Base-by-base conservation (phyloP, 768 basidiomycete species). In the Tephrocybe rancida region DNA sequence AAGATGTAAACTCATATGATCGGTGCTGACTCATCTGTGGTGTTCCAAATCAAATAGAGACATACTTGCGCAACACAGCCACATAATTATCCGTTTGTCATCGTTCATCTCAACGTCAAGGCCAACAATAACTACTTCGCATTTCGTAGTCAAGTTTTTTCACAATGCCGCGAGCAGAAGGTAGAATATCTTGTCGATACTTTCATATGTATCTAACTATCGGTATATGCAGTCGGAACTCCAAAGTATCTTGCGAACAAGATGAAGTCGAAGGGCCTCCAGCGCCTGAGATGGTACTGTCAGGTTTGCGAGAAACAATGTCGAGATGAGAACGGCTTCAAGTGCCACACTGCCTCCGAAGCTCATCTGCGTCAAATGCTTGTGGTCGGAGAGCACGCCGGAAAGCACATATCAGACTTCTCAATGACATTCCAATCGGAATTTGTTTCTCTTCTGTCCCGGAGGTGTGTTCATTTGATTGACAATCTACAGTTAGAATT, bases 241-340 rank as follows among this genome's bases (percentile, higher is more conserved):
- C 90, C 92, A 22, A 94, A 94, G 72, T 89, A 82, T 71, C 73
- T 95, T 56, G 93, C 92, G 19, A 98, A 98, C 71, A 90, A 92
- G 72, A 95, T 96, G 90, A 98, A 98, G 75, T 89, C 94, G 53
- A 98, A 98, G 67, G 96, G 95, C 62, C 78, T 96, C 44, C 96
- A 97, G 71, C 86, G 94, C 64, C 83, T 98, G 58, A 83, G 95
- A 57, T 98, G 95, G 96, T 99, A 92, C 73, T 98, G 96, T 66
- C 96, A 99, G 79, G 92, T 98, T 60, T 98, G 97, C 83, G 76
- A 98, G 80, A 99, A 99, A 69, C 96, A 98, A 72, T 98, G 96
- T 70, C 80, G 95, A 67, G 92, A 98, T 71, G 97, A 98, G 76
- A 99, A 99, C 71, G 97, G 95, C 16, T 99, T 98, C 84, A 97